Base-by-base conservation (phyloP, 2,329 filamentous ascomycete species). In the Pseudocercospora vitis region DNA sequence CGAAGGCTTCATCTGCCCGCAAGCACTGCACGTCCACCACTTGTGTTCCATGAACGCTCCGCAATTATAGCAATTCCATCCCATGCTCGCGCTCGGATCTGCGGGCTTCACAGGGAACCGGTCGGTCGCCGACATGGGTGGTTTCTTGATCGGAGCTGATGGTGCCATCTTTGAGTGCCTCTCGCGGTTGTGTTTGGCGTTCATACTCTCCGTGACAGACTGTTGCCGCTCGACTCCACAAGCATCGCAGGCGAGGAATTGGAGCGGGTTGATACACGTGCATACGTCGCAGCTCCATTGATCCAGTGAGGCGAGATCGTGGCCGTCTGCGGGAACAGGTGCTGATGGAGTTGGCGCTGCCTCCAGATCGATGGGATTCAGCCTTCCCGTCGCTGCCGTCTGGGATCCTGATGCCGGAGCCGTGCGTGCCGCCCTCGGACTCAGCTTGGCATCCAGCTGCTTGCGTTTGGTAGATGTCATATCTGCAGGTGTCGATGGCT, bases 1-100 rank as follows among this genome's bases (percentile, higher is more conserved):
- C 33, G 67, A 68, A 29, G 68, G 62, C 65, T 85, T 85, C 80
- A 85, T 81, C 7, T 68, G 72, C 46, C 82, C 82, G 66, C 83
- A 86, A 8, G 73, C 72, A 11, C 78, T 77, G 61, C 83, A 86
- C 3, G 81, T 84, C 82, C 82, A 85, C 81, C 82, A 86, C 61
- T 81, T 71, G 16, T 75, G 76, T 66, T 85, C 83, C 81, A 85
- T 85, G 55, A 83, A 85, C 0, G 78, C 76, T 4, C 81, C 80
- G 56, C 83, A 86, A 4, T 71, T 69, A 48, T 73, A 62, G 65
- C 83, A 86, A 50, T 78, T 72, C 83, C 83, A 86, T 1, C 81
- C 82, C 16, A 83, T 62, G 2, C 78, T 76, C 40, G 76, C 70
- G 32, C 72, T 73, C 16, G 71, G 71, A n/a, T 73, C 70, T 1